Percentiles rank a stretch among this genome's conserved stretches.
phyloP scores from a whole-genome alignment of 305 asterid species.

The Galium porrigens region DNA sequence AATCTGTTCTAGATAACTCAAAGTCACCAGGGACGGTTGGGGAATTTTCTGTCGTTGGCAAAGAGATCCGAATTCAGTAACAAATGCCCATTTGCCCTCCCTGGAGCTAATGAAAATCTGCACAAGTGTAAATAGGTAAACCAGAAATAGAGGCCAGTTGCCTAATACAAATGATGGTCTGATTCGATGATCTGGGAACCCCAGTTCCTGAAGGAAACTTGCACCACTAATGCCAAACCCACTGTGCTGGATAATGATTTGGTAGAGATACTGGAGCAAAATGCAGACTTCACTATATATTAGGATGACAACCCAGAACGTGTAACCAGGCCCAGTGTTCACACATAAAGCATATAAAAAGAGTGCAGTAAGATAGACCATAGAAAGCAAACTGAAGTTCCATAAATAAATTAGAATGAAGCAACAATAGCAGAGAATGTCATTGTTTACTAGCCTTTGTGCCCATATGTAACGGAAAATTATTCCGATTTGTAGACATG shows the following conservation, averaged over 20 bases:
- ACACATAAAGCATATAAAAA: conserved; percentile 84
- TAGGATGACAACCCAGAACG: conserved; percentile 83
- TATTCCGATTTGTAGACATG: conserved; percentile 62
- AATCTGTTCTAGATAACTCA: conserved; percentile 33
- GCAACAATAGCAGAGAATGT: conserved; percentile 83
- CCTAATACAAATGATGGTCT: conserved; percentile 66
- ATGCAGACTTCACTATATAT: conserved; percentile 72
- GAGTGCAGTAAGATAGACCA: conserved; percentile 73
- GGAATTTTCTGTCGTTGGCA: not conserved
- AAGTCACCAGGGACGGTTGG: conserved; percentile 22
- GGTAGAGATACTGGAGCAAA: conserved; percentile 71
- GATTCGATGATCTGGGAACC: conserved; percentile 69
- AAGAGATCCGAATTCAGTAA: conserved; percentile 11
- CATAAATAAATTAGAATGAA: conserved; percentile 78
- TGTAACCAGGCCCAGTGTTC: conserved; percentile 74
- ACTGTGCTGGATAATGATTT: conserved; percentile 83
- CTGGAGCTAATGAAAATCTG: conserved; percentile 89
- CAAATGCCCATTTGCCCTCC: conserved; percentile 63
- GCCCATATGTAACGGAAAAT: conserved; percentile 67
- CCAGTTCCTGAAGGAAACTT: conserved; percentile 46
- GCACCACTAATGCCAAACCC: conserved; percentile 65
- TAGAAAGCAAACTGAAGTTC: conserved; percentile 92
- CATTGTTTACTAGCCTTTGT: conserved; percentile 71
- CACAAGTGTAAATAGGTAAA: conserved; percentile 70
- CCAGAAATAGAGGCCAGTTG: conserved; percentile 70